These are phyloP conservation scores for Ceriops tagal DNA, from an alignment of 345 rosid species.

Conservation along the genomic window DNA sequence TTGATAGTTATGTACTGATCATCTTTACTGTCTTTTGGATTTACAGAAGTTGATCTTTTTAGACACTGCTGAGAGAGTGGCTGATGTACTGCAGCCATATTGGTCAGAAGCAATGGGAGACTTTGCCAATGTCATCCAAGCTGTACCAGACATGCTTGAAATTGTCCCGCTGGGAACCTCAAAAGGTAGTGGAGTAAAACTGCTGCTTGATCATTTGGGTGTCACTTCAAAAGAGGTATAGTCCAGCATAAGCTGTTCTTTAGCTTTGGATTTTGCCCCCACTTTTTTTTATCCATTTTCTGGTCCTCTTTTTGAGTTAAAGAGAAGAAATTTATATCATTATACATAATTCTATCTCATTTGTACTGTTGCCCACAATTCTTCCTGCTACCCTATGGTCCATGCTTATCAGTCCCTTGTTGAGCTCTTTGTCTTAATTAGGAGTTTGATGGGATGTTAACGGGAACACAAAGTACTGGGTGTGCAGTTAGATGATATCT, in stretches of 20 bases:
- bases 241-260: slow-evolving; percentile 2
- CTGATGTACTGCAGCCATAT: slow-evolving; percentile 60
- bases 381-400: neutral
- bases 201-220: slow-evolving; percentile 81
- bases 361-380: neutral
- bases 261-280: neutral
- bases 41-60: slow-evolving; percentile 70
- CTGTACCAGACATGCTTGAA: slow-evolving; percentile 85
- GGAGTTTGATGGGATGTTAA: neutral
- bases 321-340: neutral
- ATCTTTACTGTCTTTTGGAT: slow-evolving; percentile 9
- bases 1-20: neutral
- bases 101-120: slow-evolving; percentile 77
- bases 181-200: slow-evolving; percentile 71
- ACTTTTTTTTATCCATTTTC: neutral
- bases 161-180: slow-evolving; percentile 82
- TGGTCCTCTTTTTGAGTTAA: neutral
- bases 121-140: slow-evolving; percentile 69
- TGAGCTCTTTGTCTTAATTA: neutral
- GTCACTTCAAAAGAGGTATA: slow-evolving; percentile 61
- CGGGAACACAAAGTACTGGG: neutral
- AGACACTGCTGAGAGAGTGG: slow-evolving; percentile 70
- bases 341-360: neutral
- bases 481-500: too few species aligned
- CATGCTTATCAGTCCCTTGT: neutral